Base-by-base conservation (phyloP, 306 rosid genomes). In the Prosopis cineraria region DNA sequence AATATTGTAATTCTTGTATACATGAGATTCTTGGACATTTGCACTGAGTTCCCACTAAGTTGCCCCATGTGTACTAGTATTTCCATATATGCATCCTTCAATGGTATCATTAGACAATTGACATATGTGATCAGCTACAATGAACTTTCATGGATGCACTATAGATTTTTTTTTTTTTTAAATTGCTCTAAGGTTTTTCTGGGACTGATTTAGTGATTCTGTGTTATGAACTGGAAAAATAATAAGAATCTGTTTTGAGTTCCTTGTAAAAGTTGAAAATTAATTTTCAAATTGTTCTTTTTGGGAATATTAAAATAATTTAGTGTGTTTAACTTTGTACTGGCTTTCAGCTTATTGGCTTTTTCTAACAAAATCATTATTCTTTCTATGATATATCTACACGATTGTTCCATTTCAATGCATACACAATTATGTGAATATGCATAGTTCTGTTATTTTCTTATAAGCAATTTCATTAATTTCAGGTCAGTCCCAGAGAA, bases 401-500 rank as follows among this genome's bases (percentile, higher is more conserved):
- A 7, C 40, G 47, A 29, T 37, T 33, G 7, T 40, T 43, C 29
- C 47, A 45, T 4, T 4, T 33, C 30, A 10, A 48, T 59, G 70
- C 64, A 48, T 31, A 20, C 68, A 40, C 11, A 53, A 17, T 68
- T 39, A 30, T 68, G 45, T 77, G 58, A 55, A 10, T 55, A 52
- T 63, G 19, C 25, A 10, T 34, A 13, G 16, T 30, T 75, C 24
- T 41, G 27, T 44, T 30, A 12, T 78, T 74, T 48, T 43, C 70
- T 79, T 19, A 55, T 72, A 24, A 29, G 72, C 47, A 58, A 59
- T 66, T 58, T 39, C 52, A 20, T 52, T 59, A 64, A 78, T 92
- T 88, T 72, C 86, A 94, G 98, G 90, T 92, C 71, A 82, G 76
- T 84, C 87, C 83, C 5, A 83, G 74, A 67, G 91, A 83, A 65